Conservation (phyloP, 371 early-diverging fungal genomes). For the Funneliformis caledonium region DNA sequence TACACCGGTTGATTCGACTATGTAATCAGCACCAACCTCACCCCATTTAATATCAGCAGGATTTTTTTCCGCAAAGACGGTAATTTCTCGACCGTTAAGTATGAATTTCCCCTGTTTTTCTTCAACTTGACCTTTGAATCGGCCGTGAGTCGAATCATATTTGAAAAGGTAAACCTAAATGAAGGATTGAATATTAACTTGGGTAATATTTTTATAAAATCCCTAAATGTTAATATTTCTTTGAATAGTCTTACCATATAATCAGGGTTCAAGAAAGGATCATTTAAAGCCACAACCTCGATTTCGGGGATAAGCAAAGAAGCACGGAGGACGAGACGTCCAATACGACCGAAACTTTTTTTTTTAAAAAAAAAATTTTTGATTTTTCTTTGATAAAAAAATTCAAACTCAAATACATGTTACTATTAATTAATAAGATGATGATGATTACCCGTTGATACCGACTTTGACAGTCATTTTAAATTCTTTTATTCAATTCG, state of each 20-base stretch:
- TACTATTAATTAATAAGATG: background rate
- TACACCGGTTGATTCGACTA: constrained; percentile 99
- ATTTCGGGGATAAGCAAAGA: constrained; percentile 77
- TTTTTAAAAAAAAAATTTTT: constrained; percentile 5
- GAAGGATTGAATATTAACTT: background rate
- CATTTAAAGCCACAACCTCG: constrained; percentile 96
- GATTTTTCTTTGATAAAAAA: background rate
- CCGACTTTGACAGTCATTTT: constrained; percentile 76
- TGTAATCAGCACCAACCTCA: constrained; percentile 84
- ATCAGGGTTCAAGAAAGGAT: constrained; percentile 95
- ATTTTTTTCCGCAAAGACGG: constrained; percentile 70
- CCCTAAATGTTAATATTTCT: background rate
- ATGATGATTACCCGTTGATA: constrained; percentile 81
- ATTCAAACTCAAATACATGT: too few relatives aligned
- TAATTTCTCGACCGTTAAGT: constrained; percentile 82
- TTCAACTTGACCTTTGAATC: constrained; percentile 79
- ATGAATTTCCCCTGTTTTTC: constrained; percentile 82
- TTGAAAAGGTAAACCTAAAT: constrained; percentile 88
- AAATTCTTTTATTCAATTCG: background rate
- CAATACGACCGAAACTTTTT: constrained; percentile 95
- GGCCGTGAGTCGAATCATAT: constrained; percentile 98
- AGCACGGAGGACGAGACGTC: constrained; percentile 97
- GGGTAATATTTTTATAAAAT: background rate
- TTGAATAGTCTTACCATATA: constrained; percentile 75
- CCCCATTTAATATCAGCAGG: constrained; percentile 96